Percentiles rank a stretch among this genome's conserved stretches.
Conservation (phyloP, 495 filamentous ascomycete species). For the Aspergillus saccharolyticus region DNA sequence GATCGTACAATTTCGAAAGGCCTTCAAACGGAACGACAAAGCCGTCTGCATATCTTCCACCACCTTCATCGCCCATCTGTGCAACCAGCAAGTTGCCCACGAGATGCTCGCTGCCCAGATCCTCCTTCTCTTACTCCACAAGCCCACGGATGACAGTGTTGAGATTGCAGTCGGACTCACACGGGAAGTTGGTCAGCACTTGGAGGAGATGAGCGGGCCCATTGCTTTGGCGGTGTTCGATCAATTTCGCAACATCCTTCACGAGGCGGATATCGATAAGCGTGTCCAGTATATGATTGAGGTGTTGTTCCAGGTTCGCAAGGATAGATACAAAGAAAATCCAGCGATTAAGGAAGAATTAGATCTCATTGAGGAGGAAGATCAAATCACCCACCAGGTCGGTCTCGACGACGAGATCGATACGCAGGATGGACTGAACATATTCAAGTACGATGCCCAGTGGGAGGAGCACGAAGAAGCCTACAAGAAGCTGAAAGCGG, state of each 20-base stretch:
- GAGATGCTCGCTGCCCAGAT: conserved; percentile 92
- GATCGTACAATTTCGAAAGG: conserved; percentile 89
- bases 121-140: conserved; percentile 78
- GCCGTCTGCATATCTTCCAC: conserved; percentile 85
- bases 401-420: conserved; percentile 78
- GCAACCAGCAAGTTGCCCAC: conserved; percentile 92
- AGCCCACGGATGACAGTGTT: conserved; percentile 95
- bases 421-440: conserved; percentile 77
- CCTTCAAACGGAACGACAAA: conserved; percentile 95
- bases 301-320: conserved; percentile 92
- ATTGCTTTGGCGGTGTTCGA: conserved; percentile 90
- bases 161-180: conserved; percentile 94
- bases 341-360: conserved; percentile 86
- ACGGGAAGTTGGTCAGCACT: conserved; percentile 82
- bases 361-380: conserved; percentile 93
- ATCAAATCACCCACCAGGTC: conserved; percentile 86
- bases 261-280: conserved; percentile 95
- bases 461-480: conserved; percentile 89
- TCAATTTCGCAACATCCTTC: conserved; percentile 88
- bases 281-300: conserved; percentile 98
- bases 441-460: conserved; percentile 90
- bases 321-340: conserved; percentile 95
- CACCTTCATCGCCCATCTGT: conserved; percentile 90
- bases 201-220: conserved; percentile 86
- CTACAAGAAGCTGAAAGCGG: conserved; percentile 82